Evolutionary conservation across 2,329 filamentous ascomycete species (phyloP), one percentile per base, ranked within the genome.

Genomic region (Myriangium duriaei): DNA sequence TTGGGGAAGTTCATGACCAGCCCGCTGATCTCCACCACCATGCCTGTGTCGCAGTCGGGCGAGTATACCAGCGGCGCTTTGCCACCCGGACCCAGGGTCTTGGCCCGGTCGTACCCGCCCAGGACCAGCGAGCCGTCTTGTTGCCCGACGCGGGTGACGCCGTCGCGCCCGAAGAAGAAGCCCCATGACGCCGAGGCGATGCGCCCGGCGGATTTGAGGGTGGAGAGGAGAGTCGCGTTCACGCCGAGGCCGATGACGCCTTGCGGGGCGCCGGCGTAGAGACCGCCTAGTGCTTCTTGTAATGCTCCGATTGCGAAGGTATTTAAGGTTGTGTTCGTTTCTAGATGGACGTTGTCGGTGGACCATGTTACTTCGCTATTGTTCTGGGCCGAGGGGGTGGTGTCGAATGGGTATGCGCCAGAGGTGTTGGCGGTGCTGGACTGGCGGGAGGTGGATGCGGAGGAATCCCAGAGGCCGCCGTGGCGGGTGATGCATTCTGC

Each of bases 111-210:
- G 11, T 36, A 36, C 9, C 34, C 34, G 4, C 34, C 34, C 7
- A 36, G 19, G 3, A 36, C 34, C 11, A 36, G 30, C 7, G 34
- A 36, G n/a, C 34, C 34, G 10, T 36, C 34, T 14, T 28, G 6
- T 12, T 36, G 34, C 10, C 19, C 15, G 2, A 26, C 19, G 1
- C 21, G 2, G 5, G 21, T 36, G 4, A 36, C 19, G n/a, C 34
- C 34, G 2, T 21, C 30, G 11, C 15, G 5, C 4, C 34, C 34
- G 12, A 11, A 14, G 34, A 29, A 36, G 34, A 36, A 13, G n/a
- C 34, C 34, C 7, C 18, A 36, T 11, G 34, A 36, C 14, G 21
- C 2, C 7, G 34, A 36, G 11, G 19, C 11, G 3, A 36, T 29
- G 7, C n/a, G 19, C 12, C 15, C 21, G 11, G 6, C 15, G 5